phyloP scores from a whole-genome alignment of 768 basidiomycete genomes.

The Tricholoma terreum region DNA sequence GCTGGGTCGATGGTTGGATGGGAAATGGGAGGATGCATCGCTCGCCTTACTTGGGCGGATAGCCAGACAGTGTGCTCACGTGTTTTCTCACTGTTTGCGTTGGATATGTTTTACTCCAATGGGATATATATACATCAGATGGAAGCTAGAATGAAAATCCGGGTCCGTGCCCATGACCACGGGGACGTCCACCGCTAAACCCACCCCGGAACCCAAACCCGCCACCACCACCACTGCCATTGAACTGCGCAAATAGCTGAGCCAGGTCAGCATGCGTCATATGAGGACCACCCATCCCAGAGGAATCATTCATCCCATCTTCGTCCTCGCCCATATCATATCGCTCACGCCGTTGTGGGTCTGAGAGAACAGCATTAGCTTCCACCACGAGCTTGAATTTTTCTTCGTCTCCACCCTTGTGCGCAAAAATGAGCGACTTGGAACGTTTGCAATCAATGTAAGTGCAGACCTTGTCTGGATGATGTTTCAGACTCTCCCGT shows the following conservation, averaged over 20 bases:
- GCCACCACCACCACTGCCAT: constrained; percentile 38
- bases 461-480: constrained; percentile 70
- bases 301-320: constrained; percentile 51
- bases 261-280: constrained; percentile 52
- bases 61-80: too few relatives aligned
- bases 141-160: constrained; percentile 34
- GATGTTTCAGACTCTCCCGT: constrained; percentile 79
- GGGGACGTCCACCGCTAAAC: too few relatives aligned
- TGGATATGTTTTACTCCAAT: too few relatives aligned
- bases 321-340: constrained; percentile 85
- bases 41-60: too few relatives aligned
- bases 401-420: constrained; percentile 89
- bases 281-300: constrained; percentile 37
- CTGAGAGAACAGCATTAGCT: constrained; percentile 79
- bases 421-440: background rate
- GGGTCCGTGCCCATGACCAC: constrained; percentile 29
- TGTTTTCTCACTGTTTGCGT: too few relatives aligned
- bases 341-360: constrained; percentile 64
- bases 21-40: too few relatives aligned
- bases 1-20: background rate
- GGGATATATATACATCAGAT: too few relatives aligned
- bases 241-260: constrained; percentile 64
- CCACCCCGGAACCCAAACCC: constrained; percentile 4
- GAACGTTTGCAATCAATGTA: constrained; percentile 6
- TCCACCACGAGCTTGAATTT: constrained; percentile 91